phyloP scores from a whole-genome alignment of 202 grass and related monocot species.

The Elaeis oleifera region DNA sequence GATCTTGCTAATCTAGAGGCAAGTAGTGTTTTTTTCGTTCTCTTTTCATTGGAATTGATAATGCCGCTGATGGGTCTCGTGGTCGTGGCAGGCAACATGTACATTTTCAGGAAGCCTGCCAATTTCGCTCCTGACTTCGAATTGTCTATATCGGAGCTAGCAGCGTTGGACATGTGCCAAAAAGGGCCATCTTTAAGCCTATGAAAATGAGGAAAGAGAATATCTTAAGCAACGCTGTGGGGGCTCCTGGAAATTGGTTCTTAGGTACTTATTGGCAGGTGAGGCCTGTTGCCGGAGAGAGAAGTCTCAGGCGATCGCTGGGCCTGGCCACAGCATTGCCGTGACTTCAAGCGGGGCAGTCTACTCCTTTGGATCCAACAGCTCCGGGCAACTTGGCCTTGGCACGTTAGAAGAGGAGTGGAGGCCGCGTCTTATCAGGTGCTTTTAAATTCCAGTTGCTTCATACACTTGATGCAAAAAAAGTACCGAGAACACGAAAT shows the following conservation, averaged over 20 bases:
- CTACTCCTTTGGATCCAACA: conserved; percentile 84
- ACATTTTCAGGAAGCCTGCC: conserved; percentile 86
- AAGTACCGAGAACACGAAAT: conserved; percentile 15
- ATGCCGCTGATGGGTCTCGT: conserved; percentile 47
- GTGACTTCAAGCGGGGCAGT: conserved; percentile 57
- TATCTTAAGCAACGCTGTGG: conserved; percentile 59
- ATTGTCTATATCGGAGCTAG: conserved; percentile 70
- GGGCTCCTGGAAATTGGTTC: conserved; percentile 80
- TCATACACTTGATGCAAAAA: conserved; percentile 21
- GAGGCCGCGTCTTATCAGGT: conserved; percentile 80
- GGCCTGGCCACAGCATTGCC: conserved; percentile 69
- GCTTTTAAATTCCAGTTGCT: conserved; percentile 34
- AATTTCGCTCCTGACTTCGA: conserved; percentile 73
- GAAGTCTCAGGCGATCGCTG: conserved; percentile 78
- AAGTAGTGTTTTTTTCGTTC: conserved; percentile 43
- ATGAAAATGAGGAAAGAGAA: conserved; percentile 62
- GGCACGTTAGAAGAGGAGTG: conserved; percentile 71
- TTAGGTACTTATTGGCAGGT: conserved; percentile 77
- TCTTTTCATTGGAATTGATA: conserved; percentile 53
- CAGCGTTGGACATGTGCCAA: conserved; percentile 83
- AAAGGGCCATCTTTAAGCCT: conserved; percentile 81
- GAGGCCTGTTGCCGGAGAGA: conserved; percentile 69
- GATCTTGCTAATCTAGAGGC: conserved; percentile 90
- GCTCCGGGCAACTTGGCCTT: conserved; percentile 78
- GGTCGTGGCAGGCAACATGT: conserved; percentile 65